Conservation (phyloP, 2,329 filamentous ascomycete species). For the Talaromyces islandicus region DNA sequence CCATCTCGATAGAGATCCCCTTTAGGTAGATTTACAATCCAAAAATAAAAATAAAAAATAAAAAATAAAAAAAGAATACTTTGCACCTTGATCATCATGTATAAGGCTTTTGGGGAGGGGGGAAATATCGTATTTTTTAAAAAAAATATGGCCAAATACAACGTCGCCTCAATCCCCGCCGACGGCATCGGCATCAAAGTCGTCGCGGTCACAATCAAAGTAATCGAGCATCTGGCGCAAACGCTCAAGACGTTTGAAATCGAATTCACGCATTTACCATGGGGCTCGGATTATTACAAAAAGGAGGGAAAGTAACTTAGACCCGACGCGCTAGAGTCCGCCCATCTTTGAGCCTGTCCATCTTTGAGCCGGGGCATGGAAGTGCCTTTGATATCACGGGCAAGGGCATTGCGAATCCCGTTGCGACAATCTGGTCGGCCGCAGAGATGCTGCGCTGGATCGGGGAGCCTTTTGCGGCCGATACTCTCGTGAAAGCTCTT, state of each 20-base stretch:
- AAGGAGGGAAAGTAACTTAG: constrained; percentile 57
- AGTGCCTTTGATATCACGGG: constrained; percentile 54
- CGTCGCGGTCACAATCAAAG: constrained; percentile 49
- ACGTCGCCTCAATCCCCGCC: constrained; percentile 56
- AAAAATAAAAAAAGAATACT: background rate
- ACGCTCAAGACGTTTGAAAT: constrained; percentile 42
- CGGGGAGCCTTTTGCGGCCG: constrained; percentile 48
- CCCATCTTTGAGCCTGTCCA: constrained; percentile 53
- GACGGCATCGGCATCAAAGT: constrained; percentile 62
- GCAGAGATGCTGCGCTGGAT: constrained; percentile 58
- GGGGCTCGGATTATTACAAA: constrained; percentile 47
- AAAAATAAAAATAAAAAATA: background rate
- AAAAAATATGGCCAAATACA: constrained; percentile 29
- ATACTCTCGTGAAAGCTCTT: constrained; percentile 49
- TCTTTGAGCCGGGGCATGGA: constrained; percentile 54
- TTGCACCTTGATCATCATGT: background rate
- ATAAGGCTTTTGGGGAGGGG: background rate
- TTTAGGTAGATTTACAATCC: background rate
- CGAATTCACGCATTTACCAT: constrained; percentile 33
- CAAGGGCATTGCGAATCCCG: constrained; percentile 52
- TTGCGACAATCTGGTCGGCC: constrained; percentile 59
- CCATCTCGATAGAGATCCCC: background rate
- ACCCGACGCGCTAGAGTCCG: constrained; percentile 50
- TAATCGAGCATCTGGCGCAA: constrained; percentile 41
- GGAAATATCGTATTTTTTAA: background rate